These are phyloP conservation scores for Pogostemon cablin DNA, from an alignment of 257 asterid species.

Conservation along the genomic window DNA sequence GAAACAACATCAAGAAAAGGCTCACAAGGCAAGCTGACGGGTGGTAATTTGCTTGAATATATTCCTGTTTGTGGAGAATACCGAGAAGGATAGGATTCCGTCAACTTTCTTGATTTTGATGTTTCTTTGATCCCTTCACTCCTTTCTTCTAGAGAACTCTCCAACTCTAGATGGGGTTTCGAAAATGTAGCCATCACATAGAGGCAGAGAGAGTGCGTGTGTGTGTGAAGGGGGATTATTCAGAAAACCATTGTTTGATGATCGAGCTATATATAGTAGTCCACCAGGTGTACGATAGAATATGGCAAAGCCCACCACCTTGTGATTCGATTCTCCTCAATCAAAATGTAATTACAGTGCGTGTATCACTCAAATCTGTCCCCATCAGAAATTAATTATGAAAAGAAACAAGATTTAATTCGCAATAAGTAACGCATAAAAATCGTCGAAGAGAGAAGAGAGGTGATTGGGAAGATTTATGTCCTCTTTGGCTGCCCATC, in stretches of 20 bases:
- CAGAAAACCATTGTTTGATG: background rate
- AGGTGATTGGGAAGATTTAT: no score
- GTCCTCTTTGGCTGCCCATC: no score
- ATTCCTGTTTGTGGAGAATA: constrained; percentile 68
- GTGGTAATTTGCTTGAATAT: constrained; percentile 62
- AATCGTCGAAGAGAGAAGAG: no score
- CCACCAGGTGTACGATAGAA: no score
- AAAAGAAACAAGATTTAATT: no score
- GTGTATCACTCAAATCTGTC: no score
- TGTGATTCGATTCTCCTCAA: no score
- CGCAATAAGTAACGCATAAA: no score
- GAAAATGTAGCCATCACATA: constrained; percentile 44
- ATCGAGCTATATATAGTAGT: background rate
- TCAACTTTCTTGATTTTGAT: constrained; percentile 18
- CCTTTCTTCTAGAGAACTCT: constrained; percentile 21
- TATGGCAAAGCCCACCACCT: no score
- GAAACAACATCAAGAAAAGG: constrained; percentile 74
- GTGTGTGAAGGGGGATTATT: background rate
- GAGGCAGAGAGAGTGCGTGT: background rate
- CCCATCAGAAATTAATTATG: no score
- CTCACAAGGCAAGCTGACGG: constrained; percentile 51
- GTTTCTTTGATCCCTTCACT: constrained; percentile 9
- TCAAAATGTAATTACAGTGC: no score
- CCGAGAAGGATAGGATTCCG: constrained; percentile 43
- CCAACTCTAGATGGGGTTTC: constrained; percentile 38